These are phyloP conservation scores for Coemansia sp. DNA, from an alignment of 192 early-diverging fungal species.

Conservation along the genomic window DNA sequence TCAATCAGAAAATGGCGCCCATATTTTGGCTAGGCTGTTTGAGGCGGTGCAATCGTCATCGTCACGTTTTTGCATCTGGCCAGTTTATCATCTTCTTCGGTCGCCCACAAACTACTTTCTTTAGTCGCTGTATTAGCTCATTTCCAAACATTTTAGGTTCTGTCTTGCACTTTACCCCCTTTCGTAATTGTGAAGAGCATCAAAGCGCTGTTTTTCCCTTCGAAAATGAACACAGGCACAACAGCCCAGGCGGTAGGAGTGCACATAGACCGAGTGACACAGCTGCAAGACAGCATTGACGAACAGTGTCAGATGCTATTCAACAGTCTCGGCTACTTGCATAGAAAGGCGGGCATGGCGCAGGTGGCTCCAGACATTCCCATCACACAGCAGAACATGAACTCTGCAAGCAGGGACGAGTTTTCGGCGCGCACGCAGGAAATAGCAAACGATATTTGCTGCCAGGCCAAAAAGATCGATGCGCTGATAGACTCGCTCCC, in stretches of 20 bases:
- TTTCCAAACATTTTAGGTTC: not conserved
- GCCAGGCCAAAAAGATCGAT: conserved; percentile 52
- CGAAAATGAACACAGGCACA: not conserved
- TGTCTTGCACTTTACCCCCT: not conserved
- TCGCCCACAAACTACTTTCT: no score
- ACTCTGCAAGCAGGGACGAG: conserved; percentile 32
- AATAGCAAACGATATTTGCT: conserved; percentile 51
- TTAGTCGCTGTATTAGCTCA: no score
- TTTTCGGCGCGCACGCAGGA: conserved; percentile 39
- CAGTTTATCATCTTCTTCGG: no score
- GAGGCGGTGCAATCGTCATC: not conserved
- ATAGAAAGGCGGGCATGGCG: conserved; percentile 53
- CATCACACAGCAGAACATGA: conserved; percentile 42
- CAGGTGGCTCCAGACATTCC: conserved; percentile 34
- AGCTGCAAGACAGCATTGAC: conserved; percentile 53
- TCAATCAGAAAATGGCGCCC: not conserved
- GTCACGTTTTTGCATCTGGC: not conserved
- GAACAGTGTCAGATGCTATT: conserved; percentile 53
- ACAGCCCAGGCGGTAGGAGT: conserved; percentile 37
- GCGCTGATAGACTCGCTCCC: conserved; percentile 47
- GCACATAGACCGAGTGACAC: conserved; percentile 52
- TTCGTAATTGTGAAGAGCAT: not conserved
- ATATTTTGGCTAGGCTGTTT: not conserved
- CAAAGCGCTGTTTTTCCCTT: not conserved
- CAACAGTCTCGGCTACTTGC: conserved; percentile 49